These are phyloP conservation scores for Amanita muscaria DNA, from an alignment of 768 basidiomycete species.

Conservation along the genomic window DNA sequence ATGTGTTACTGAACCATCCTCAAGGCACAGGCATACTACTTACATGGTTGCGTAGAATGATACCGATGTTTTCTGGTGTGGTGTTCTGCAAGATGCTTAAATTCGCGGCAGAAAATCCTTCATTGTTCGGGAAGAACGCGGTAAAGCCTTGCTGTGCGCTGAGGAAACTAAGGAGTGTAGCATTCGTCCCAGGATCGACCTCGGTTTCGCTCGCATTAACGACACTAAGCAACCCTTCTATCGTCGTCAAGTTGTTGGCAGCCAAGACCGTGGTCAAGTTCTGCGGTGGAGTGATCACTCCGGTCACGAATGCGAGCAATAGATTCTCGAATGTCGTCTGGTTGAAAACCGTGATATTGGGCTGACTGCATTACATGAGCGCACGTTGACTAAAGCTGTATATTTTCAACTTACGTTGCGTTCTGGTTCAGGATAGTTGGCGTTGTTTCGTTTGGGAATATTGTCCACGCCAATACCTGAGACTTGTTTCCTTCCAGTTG, in stretches of 20 bases:
- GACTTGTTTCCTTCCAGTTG: conserved; percentile 47
- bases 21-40: conserved; percentile 13
- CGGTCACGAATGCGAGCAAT: conserved; percentile 38
- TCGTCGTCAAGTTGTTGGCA: conserved; percentile 32
- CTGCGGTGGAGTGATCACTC: conserved; percentile 45
- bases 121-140: conserved; percentile 55
- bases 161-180: conserved; percentile 18
- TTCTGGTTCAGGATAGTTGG: conserved; percentile 36
- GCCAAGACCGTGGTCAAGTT: conserved; percentile 34
- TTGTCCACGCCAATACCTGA: conserved; percentile 47
- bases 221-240: conserved; percentile 24
- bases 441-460: not conserved
- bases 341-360: conserved; percentile 24
- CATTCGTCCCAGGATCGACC: conserved; percentile 22
- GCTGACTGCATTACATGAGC: conserved; percentile 8
- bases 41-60: conserved; percentile 54
- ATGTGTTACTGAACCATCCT: not conserved
- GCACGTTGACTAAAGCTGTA: conserved; percentile 4
- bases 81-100: conserved; percentile 30
- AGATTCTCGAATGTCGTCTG: conserved; percentile 32
- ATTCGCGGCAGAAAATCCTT: conserved; percentile 32
- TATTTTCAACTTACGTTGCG: conserved; percentile 7
- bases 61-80: conserved; percentile 31
- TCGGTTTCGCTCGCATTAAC: conserved; percentile 20
- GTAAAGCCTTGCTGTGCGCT: conserved; percentile 46